Percentiles rank a stretch among this genome's conserved stretches.
Evolutionary conservation across 2,329 filamentous ascomycete species (phyloP).

Genomic region (Keithomyces neogunnii): DNA sequence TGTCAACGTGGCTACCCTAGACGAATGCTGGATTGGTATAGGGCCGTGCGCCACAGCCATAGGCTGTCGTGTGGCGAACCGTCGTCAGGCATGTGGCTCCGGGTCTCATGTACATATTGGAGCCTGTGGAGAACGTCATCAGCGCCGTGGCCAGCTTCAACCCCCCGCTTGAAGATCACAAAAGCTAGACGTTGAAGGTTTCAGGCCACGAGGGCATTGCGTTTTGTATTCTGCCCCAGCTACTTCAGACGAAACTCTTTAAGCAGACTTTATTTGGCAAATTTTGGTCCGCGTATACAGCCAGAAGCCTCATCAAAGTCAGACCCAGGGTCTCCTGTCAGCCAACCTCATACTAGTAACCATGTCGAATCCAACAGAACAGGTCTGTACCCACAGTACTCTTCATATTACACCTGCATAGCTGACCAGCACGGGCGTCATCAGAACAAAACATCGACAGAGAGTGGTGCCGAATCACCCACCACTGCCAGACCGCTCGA

Average conservation of each 20-base stretch:
- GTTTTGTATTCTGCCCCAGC: background rate
- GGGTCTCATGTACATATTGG: conserved; percentile 1
- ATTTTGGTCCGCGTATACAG: background rate
- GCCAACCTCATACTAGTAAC: conserved; percentile 5
- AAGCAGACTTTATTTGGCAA: too few species aligned
- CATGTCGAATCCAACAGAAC: conserved; percentile 35
- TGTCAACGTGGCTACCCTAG: background rate
- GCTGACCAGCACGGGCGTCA: conserved; percentile 14
- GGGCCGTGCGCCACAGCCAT: background rate
- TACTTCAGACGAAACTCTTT: background rate
- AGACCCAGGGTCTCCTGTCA: background rate
- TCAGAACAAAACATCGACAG: conserved; percentile 35
- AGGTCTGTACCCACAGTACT: conserved; percentile 28
- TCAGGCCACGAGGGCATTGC: background rate
- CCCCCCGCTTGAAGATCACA: conserved; percentile 4
- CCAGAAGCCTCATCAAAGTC: background rate
- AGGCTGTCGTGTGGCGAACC: background rate
- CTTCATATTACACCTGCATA: conserved; percentile 5
- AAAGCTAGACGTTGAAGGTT: conserved; percentile 1
- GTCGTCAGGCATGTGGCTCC: conserved; percentile 14
- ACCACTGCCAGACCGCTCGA: conserved; percentile 58
- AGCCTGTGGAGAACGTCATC: conserved; percentile 30
- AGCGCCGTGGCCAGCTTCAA: conserved; percentile 9
- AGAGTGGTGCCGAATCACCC: conserved; percentile 50
- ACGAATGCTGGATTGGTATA: background rate